These are phyloP conservation scores for Penicillium brasilianum DNA, from an alignment of 2,329 filamentous ascomycete genomes.

Conservation along the genomic window DNA sequence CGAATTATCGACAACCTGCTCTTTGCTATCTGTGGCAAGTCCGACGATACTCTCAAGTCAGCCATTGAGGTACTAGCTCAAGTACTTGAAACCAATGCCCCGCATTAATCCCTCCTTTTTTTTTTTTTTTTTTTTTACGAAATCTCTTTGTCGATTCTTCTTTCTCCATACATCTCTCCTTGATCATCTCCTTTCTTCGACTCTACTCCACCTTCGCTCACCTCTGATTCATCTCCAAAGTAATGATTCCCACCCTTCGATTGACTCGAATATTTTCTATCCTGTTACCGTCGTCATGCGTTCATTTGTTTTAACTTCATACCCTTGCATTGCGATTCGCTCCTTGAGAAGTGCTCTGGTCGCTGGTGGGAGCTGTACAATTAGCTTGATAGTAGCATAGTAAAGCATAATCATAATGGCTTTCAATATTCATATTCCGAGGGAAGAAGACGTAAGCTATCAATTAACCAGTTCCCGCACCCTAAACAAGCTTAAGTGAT, in stretches of 20 bases:
- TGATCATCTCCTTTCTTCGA: constrained; percentile 6
- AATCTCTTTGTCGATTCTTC: constrained; percentile 2
- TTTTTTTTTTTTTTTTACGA: no score
- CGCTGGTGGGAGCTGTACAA: constrained; percentile 18
- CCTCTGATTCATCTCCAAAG: background rate
- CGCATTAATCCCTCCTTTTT: constrained; percentile 15
- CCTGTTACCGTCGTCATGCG: background rate
- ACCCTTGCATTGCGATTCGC: constrained; percentile 33
- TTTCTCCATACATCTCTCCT: constrained; percentile 7
- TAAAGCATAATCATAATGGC: constrained; percentile 31
- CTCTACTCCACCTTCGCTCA: background rate
- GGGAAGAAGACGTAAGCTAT: background rate
- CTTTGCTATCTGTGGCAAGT: constrained; percentile 42
- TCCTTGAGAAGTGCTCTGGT: constrained; percentile 15
- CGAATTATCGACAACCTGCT: constrained; percentile 44
- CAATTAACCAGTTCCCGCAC: background rate
- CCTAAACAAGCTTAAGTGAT: background rate
- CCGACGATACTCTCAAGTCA: constrained; percentile 44
- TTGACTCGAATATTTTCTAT: constrained; percentile 10
- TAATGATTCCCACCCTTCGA: constrained; percentile 10
- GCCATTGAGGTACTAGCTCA: constrained; percentile 45
- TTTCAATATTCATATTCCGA: constrained; percentile 7
- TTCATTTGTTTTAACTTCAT: constrained; percentile 22
- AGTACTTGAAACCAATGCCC: constrained; percentile 43
- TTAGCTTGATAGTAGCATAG: constrained; percentile 22